Percentiles rank a stretch among this genome's conserved stretches.
Evolutionary conservation across 2,329 filamentous ascomycete genomes (phyloP).

Genomic region (Ophiostoma angusticollis): DNA sequence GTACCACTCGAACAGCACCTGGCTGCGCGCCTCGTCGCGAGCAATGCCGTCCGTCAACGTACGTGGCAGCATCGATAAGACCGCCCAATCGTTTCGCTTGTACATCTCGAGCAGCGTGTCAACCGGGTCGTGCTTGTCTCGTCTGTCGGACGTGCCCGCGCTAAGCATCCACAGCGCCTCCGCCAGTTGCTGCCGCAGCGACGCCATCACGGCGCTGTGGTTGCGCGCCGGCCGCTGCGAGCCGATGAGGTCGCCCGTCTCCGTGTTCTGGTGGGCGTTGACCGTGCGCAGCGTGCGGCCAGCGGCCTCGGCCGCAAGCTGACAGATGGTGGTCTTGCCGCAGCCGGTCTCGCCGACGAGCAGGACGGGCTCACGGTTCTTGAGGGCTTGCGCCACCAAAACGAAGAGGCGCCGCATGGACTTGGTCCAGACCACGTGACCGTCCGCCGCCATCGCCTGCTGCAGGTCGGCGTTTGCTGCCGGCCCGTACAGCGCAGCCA

Average conservation of each 20-base stretch:
- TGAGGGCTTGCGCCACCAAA: slow-evolving; percentile 72
- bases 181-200: slow-evolving; percentile 49
- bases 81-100: no score
- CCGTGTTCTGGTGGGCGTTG: slow-evolving; percentile 96
- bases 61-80: slow-evolving; percentile 35
- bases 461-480: slow-evolving; percentile 42
- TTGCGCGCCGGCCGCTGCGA: slow-evolving; percentile 88
- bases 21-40: slow-evolving; percentile 47
- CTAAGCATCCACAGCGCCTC: slow-evolving; percentile 27
- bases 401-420: slow-evolving; percentile 89
- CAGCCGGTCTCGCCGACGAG: slow-evolving; percentile 95
- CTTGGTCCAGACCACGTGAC: slow-evolving; percentile 84
- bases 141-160: background rate
- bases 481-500: slow-evolving; percentile 58
- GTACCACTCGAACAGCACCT: slow-evolving; percentile 89
- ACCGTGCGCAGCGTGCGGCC: slow-evolving; percentile 70
- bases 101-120: slow-evolving; percentile 49
- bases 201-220: slow-evolving; percentile 55
- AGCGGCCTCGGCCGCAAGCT: slow-evolving; percentile 74
- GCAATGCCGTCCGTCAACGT: slow-evolving; percentile 34
- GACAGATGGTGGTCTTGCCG: slow-evolving; percentile 93
- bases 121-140: slow-evolving; percentile 27
- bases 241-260: slow-evolving; percentile 93
- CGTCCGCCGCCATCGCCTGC: no score
- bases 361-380: slow-evolving; percentile 85